Evolutionary conservation across 352 stramenopile species (phyloP).

Genomic region (Globisporangium spiculum): DNA sequence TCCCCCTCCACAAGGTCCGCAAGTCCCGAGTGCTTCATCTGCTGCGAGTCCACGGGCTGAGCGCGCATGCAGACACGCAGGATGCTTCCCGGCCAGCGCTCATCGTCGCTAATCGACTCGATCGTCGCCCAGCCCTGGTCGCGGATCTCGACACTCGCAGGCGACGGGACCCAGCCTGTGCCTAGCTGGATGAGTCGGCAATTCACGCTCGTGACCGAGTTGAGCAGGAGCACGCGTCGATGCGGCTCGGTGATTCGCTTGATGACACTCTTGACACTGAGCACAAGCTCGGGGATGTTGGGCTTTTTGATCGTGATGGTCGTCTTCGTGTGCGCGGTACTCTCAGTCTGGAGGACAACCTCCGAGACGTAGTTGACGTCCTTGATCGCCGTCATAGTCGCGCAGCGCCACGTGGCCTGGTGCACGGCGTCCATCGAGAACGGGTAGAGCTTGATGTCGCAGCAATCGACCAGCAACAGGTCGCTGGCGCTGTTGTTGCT

Average conservation of each 20-base stretch:
- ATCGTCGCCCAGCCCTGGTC: not conserved
- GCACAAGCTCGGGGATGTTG: not conserved
- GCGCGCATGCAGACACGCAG: not conserved
- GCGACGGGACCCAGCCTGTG: not conserved
- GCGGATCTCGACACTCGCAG: not conserved
- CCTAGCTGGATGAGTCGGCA: not conserved
- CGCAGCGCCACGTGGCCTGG: not conserved
- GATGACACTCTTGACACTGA: not conserved
- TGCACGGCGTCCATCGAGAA: not conserved
- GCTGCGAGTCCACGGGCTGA: not conserved
- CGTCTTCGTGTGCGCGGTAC: slow-evolving; percentile 1
- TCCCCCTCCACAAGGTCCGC: not conserved
- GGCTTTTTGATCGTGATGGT: slow-evolving; percentile 3
- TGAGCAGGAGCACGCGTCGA: not conserved
- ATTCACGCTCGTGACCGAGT: not conserved
- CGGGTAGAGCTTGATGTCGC: not conserved
- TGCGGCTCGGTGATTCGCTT: not conserved
- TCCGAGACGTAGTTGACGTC: not conserved
- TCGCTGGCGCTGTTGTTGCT: not conserved
- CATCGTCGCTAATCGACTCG: not conserved
- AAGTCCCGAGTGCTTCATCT: not conserved
- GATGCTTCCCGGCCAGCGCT: not conserved
- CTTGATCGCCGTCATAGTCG: not conserved
- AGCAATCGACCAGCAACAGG: not conserved
- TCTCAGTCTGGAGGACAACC: not conserved